These are phyloP conservation scores for Rhododendron williamsianum DNA, from an alignment of 148 eudicot species.

Conservation along the genomic window DNA sequence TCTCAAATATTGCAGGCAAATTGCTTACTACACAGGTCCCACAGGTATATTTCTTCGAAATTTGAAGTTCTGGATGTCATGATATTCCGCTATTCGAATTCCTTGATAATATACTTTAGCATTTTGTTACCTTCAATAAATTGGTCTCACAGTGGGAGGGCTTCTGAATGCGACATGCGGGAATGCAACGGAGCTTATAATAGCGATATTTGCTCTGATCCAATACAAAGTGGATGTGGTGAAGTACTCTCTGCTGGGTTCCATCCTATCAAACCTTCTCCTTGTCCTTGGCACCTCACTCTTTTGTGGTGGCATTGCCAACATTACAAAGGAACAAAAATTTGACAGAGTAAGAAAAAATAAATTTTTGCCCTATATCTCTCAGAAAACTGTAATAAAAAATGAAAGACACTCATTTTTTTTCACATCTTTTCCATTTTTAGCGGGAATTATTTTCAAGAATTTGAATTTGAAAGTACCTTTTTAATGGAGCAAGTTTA, in stretches of 20 bases:
- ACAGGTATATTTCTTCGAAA: slow-evolving; percentile 47
- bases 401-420: not conserved
- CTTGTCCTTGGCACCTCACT: slow-evolving; percentile 90
- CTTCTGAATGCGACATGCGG: slow-evolving; percentile 95
- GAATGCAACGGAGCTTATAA: slow-evolving; percentile 89
- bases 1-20: slow-evolving; percentile 58
- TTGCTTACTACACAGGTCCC: slow-evolving; percentile 80
- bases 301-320: slow-evolving; percentile 85
- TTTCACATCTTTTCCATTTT: not conserved
- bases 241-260: slow-evolving; percentile 89
- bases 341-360: slow-evolving; percentile 63
- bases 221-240: slow-evolving; percentile 68
- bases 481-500: not conserved
- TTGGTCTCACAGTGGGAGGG: slow-evolving; percentile 66
- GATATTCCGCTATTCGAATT: not conserved
- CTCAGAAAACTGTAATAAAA: not conserved
- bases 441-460: not conserved
- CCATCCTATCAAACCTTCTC: slow-evolving; percentile 92
- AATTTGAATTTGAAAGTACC: not conserved
- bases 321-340: slow-evolving; percentile 59
- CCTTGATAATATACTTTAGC: not conserved
- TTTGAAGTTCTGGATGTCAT: not conserved
- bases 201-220: slow-evolving; percentile 68
- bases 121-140: not conserved
- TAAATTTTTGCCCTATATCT: not conserved